Conservation (phyloP, 2,329 filamentous ascomycete genomes). For the Epicoccum nigrum region DNA sequence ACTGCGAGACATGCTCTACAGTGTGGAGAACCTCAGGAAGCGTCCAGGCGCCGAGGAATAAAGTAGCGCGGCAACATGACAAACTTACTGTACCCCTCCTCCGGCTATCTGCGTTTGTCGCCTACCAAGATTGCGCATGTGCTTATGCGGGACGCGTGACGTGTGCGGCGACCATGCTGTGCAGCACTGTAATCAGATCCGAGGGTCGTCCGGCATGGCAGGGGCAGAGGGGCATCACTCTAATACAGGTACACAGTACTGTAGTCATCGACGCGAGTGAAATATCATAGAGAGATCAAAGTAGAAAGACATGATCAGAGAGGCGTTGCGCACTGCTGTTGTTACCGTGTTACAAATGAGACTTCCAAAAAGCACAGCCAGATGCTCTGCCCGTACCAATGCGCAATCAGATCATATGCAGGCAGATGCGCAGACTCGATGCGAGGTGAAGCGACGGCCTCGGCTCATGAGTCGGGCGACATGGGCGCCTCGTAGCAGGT, state of each 20-base stretch:
- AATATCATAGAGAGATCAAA: neutral
- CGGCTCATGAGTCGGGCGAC: constrained; percentile 22
- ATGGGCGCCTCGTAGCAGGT: constrained; percentile 6
- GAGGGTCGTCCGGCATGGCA: constrained; percentile 8
- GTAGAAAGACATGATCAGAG: neutral
- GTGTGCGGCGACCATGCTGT: constrained; percentile 25
- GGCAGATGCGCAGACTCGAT: neutral
- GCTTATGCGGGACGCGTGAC: constrained; percentile 13
- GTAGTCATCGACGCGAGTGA: no score
- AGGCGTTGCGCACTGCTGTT: neutral
- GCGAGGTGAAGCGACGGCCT: constrained; percentile 1
- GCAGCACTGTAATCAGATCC: constrained; percentile 19
- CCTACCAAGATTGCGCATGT: neutral
- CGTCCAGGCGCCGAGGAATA: constrained; percentile 49
- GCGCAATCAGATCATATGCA: neutral
- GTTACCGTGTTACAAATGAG: neutral
- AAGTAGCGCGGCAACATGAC: constrained; percentile 15
- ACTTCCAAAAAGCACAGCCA: no score
- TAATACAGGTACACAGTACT: no score
- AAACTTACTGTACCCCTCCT: constrained; percentile 9
- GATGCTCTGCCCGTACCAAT: no score
- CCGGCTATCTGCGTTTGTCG: neutral
- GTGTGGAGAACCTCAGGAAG: constrained; percentile 57
- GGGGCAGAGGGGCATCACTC: constrained; percentile 4
- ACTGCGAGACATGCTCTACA: constrained; percentile 55